phyloP scores from a whole-genome alignment of 108 stramenopile genomes.

The Cyclostephanos tholiformis region DNA sequence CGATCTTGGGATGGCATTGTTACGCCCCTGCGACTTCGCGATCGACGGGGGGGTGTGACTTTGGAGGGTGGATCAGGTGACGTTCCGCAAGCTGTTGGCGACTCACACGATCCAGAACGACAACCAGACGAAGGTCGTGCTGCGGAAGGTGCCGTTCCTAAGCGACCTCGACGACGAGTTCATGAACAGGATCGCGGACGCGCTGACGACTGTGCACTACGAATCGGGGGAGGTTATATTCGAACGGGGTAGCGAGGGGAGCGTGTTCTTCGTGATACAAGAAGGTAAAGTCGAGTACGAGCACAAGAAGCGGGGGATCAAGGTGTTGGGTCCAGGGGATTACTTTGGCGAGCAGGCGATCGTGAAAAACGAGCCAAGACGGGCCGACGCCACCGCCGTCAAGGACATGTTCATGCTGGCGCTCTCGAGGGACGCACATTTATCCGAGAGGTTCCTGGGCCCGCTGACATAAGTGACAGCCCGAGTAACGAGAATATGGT shows the following conservation, averaged over 20 bases:
- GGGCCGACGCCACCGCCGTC: conserved; percentile 19
- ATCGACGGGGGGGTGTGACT: conserved; percentile 46
- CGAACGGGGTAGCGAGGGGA: conserved; percentile 53
- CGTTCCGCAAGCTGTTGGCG: conserved; percentile 79
- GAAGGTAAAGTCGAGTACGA: conserved; percentile 62
- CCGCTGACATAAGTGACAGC: conserved; percentile 59
- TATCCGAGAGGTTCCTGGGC: conserved; percentile 58
- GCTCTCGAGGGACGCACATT: conserved; percentile 53
- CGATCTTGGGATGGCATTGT: conserved; percentile 85
- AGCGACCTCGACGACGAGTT: conserved; percentile 48
- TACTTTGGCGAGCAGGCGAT: conserved; percentile 69
- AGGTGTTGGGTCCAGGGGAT: conserved; percentile 51
- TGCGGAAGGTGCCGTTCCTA: conserved; percentile 73
- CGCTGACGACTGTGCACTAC: conserved; percentile 52
- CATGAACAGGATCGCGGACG: conserved; percentile 56
- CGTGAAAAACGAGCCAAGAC: conserved; percentile 43
- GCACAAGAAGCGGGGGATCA: conserved; percentile 47
- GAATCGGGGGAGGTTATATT: conserved; percentile 65
- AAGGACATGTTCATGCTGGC: conserved; percentile 45
- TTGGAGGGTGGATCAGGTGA: conserved; percentile 80
- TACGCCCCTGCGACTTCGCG: conserved; percentile 90
- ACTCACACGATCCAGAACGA: conserved; percentile 57
- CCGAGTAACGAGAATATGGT: no score
- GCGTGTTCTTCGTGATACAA: conserved; percentile 78
- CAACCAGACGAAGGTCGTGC: conserved; percentile 62